Evolutionary conservation across 164 flowering plant genomes (phyloP).

Genomic region (Vitis amurensis): DNA sequence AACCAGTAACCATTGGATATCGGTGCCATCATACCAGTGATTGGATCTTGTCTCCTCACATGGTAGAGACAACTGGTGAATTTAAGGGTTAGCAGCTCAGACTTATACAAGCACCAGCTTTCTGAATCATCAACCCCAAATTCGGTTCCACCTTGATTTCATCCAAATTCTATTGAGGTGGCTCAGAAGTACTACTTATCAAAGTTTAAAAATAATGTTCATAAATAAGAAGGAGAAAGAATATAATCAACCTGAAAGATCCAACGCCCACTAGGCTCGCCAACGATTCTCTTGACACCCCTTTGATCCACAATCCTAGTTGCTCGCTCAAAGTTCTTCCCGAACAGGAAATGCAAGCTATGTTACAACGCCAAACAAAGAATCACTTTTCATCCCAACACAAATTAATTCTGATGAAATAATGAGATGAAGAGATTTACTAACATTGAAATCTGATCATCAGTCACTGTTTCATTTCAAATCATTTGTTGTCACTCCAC

Average conservation of each 20-base stretch:
- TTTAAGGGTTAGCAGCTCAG: too few relatives aligned
- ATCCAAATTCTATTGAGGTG: too few relatives aligned
- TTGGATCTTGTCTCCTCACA: too few relatives aligned
- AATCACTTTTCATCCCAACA: not conserved
- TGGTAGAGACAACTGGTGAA: too few relatives aligned
- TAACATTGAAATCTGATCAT: slow-evolving; percentile 80
- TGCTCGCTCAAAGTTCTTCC: slow-evolving; percentile 91
- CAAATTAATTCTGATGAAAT: not conserved
- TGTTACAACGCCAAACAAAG: slow-evolving; percentile 1
- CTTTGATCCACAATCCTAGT: slow-evolving; percentile 85
- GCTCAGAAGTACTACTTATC: not conserved
- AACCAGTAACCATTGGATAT: too few relatives aligned
- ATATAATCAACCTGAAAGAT: slow-evolving; percentile 69
- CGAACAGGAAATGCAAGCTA: slow-evolving; percentile 90
- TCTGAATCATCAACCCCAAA: too few relatives aligned
- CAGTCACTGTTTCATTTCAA: slow-evolving; percentile 47
- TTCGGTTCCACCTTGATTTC: too few relatives aligned
- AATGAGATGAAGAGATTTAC: slow-evolving; percentile 24
- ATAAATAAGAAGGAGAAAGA: not conserved
- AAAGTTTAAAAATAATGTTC: not conserved
- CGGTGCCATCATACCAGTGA: too few relatives aligned
- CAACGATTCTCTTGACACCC: slow-evolving; percentile 81
- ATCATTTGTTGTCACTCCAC: not conserved
- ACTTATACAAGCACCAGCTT: too few relatives aligned
- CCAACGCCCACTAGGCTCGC: slow-evolving; percentile 71